Percentiles rank a stretch among this genome's conserved stretches.
These are phyloP conservation scores for Polygonum aviculare DNA, from an alignment of 148 eudicot genomes.

Conservation along the genomic window DNA sequence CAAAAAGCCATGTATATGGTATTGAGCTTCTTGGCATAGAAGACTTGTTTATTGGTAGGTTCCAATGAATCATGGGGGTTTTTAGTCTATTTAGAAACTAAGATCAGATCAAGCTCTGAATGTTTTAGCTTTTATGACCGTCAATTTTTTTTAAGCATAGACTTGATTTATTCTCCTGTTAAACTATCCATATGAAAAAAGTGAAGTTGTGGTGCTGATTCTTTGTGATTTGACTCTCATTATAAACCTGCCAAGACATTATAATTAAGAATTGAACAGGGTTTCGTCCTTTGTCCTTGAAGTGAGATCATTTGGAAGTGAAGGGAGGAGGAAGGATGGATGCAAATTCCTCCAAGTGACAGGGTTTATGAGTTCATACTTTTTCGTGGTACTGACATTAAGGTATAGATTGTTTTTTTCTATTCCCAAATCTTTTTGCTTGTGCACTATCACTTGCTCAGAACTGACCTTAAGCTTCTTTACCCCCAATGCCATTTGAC, in stretches of 20 bases:
- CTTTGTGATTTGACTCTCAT: slow-evolving; percentile 3
- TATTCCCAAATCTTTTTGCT: neutral
- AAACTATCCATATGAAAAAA: neutral
- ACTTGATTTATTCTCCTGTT: neutral
- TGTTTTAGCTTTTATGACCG: neutral
- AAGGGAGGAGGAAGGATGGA: slow-evolving; percentile 80
- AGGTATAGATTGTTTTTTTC: slow-evolving; percentile 26
- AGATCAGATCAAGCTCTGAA: neutral
- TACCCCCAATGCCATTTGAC: neutral
- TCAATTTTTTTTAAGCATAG: neutral
- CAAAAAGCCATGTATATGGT: neutral
- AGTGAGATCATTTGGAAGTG: slow-evolving; percentile 91
- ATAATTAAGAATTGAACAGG: neutral
- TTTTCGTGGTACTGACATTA: slow-evolving; percentile 84
- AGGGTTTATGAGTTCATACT: slow-evolving; percentile 76
- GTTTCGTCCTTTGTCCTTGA: slow-evolving; percentile 5
- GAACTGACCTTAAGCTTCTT: neutral
- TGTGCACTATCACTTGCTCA: neutral
- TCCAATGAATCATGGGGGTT: neutral
- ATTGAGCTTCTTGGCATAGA: neutral
- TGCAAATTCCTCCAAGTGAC: slow-evolving; percentile 69
- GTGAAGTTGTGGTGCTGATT: neutral
- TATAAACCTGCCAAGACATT: neutral
- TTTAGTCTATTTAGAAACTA: neutral
- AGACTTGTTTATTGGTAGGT: neutral